Evolutionary conservation across 176 grass and related monocot genomes (phyloP), one percentile per base, ranked within the genome.

Genomic region (Triticum dicoccoides): DNA sequence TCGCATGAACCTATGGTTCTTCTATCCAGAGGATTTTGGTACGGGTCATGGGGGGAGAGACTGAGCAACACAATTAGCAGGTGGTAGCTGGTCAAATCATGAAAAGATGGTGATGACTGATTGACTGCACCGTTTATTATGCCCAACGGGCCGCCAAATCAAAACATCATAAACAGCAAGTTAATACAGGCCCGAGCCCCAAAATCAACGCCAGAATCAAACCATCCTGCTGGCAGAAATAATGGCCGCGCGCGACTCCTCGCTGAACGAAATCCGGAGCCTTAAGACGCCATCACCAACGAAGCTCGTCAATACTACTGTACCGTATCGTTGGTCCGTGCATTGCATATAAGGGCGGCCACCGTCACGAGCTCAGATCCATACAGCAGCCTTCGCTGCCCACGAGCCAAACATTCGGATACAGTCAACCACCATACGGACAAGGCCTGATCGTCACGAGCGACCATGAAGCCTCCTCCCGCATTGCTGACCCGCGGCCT

Each of bases 401-500:
- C 79, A 82, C 17, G 30, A 62, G 73, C 72, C 71, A 47, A 82
- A 65, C 82, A 81, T 32, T 49, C 81, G 8, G 41, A 2, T 45
- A 74, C 58, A 65, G 4, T 33, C 72, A 63, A 13, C 37, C 24
- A 32, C 51, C 47, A 44, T 65, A 30, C 54, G 21, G 67, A 21
- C 29, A 69, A 47, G 44, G 7, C 64, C 51, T 54, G 35, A 24
- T 82, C 27, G 20, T 87, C 41, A 33, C 65, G 2, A 33, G 30
- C 59, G 12, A 66, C 81, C 80, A 86, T 86, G 84, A 79, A 84
- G 67, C 54, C 21, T 52, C 54, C 21, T 52, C 38, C 17, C 7
- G 23, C 65, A 65, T 73, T 25, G 73, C 56, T 1, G 35, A 52
- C 32, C 41, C 73, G 71, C 8, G 1, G 12, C 61, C 35, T 35